Evolutionary conservation across 2,329 filamentous ascomycete species (phyloP).

Genomic region (Kalmusia sp.): DNA sequence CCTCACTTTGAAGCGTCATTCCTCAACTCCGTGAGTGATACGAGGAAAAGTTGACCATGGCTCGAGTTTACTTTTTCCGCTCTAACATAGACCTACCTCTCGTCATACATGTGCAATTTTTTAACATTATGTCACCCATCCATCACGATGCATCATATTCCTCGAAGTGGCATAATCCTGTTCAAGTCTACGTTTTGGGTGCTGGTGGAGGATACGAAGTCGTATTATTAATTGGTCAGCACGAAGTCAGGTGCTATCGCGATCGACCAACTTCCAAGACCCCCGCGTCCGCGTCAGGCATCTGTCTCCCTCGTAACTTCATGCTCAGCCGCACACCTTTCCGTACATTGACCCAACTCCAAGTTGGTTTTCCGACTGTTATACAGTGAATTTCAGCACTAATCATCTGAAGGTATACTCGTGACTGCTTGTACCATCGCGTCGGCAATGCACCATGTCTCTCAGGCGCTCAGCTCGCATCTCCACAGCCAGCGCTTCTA

Average conservation of each 20-base stretch:
- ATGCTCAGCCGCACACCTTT: background rate
- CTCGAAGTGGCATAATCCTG: no score
- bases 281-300: slow-evolving; percentile 10
- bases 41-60: no score
- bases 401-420: background rate
- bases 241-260: slow-evolving; percentile 17
- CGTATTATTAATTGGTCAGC: slow-evolving; percentile 12
- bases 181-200: no score
- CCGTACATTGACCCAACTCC: background rate
- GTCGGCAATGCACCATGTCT: slow-evolving; percentile 51
- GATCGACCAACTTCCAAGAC: background rate
- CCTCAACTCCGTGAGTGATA: no score
- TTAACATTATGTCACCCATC: no score
- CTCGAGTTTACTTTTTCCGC: no score
- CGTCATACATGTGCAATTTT: no score
- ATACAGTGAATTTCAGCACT: background rate
- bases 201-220: background rate
- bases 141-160: no score
- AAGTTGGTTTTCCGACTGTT: background rate
- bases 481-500: slow-evolving; percentile 35
- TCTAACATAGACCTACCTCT: no score
- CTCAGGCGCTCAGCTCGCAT: slow-evolving; percentile 61
- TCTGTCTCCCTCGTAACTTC: background rate
- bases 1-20: no score
- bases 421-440: background rate